Evolutionary conservation across 306 rosid genomes (phyloP), one percentile per base, ranked within the genome.

Genomic region (Sechiopsis laciniata): DNA sequence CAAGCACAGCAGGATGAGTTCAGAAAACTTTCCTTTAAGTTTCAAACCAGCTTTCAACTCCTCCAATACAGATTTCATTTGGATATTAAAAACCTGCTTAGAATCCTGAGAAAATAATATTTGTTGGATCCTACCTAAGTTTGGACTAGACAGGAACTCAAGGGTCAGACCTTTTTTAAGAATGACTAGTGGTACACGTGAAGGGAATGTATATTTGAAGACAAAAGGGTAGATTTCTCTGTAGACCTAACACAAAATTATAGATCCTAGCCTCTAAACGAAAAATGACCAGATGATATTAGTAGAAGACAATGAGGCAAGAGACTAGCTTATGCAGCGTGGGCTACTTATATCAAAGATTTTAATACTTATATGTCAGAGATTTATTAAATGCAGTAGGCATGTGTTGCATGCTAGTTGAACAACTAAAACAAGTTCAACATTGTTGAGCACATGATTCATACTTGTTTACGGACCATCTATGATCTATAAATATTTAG

Each of bases 211-310:
- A 8, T 9, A 19, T 65, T 19, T 67, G 54, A 46, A 67, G 73
- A 67, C 35, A 67, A 15, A 20, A 66, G 16, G 8, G 46, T 40
- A 45, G 14, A 45, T 24, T 45, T 20, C 17, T 45, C 32, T 9
- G 52, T 35, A 65, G 50, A 19, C 29, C 52, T 40, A 65, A 65
- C 4, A 32, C 37, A 65, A 65, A 65, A 65, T 65, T 65, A 10
- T 65, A 66, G 54, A 66, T 17, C 29, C 11, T 40, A 50, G 29
- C 74, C 40, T 48, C 56, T 16, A 19, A 69, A 29, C 73, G 51
- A 48, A 26, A 50, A 29, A 50, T 16, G 42, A 19, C 37, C 46
- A 0, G 45, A 22, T 15, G 45, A 55, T 51, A 24, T 70, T 70
- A 26, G 59, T 51, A 48, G 57, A 20, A 63, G 22, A 35, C 53